A percentile compares a stretch with the other conserved stretches of the same genome.
Evolutionary conservation across 371 early-diverging fungal genomes (phyloP).

Genomic region (Lichtheimia corymbifera): DNA sequence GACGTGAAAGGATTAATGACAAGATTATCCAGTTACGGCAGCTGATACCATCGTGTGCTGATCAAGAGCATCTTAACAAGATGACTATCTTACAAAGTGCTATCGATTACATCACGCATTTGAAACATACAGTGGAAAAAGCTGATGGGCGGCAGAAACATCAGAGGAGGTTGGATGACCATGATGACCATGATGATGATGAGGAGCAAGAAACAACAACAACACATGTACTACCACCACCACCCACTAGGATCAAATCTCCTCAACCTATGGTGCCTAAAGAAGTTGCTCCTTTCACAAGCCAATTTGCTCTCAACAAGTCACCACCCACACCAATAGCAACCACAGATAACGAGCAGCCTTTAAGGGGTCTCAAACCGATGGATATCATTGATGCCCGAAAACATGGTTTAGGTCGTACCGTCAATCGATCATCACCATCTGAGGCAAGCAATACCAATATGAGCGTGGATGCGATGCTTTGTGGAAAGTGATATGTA

Average conservation of each 20-base stretch:
- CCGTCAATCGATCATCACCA: neutral
- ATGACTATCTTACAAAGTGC: slow-evolving; percentile 70
- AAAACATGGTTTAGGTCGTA: too few relatives aligned
- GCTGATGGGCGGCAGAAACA: slow-evolving; percentile 25
- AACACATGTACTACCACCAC: too few relatives aligned
- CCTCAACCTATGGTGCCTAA: slow-evolving; percentile 41
- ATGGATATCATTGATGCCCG: neutral
- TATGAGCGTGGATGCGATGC: slow-evolving; percentile 1
- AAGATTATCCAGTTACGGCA: slow-evolving; percentile 50
- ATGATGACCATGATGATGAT: slow-evolving; percentile 16
- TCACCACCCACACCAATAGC: neutral
- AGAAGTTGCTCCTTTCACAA: slow-evolving; percentile 47
- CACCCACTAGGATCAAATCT: slow-evolving; percentile 12
- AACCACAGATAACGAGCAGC: neutral
- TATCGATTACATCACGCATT: slow-evolving; percentile 71
- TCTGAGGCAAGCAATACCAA: neutral
- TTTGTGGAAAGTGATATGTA: neutral
- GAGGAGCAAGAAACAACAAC: too few relatives aligned
- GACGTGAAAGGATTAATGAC: slow-evolving; percentile 80
- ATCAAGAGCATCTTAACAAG: slow-evolving; percentile 73
- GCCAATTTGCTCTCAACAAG: slow-evolving; percentile 33
- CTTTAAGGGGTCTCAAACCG: neutral
- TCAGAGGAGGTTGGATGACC: slow-evolving; percentile 13
- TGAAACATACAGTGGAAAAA: slow-evolving; percentile 47
- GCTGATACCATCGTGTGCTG: slow-evolving; percentile 54